phyloP scores from a whole-genome alignment of 108 stramenopile species.

The Hondaea fermentalgiana region DNA sequence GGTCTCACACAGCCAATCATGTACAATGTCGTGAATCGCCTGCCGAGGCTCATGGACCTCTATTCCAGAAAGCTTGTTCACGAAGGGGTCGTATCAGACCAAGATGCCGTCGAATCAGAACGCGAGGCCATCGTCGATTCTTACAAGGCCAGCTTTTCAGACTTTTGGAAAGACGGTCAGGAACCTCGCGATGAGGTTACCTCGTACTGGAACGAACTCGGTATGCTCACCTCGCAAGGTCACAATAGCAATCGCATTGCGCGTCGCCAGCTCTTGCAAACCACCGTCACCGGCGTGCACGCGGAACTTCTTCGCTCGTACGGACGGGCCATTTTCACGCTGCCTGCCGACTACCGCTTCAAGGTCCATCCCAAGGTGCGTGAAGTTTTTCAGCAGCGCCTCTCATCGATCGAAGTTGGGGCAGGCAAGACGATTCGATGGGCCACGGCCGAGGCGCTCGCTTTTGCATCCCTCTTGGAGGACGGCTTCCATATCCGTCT shows the following conservation, averaged over 20 bases:
- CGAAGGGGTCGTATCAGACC: constrained; percentile 69
- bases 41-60: constrained; percentile 72
- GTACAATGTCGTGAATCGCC: constrained; percentile 74
- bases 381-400: constrained; percentile 68
- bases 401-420: constrained; percentile 56
- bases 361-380: constrained; percentile 81
- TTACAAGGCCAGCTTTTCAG: constrained; percentile 91
- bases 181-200: constrained; percentile 88
- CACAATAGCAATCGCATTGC: constrained; percentile 58
- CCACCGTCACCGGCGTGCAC: constrained; percentile 71
- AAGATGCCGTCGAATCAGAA: background rate
- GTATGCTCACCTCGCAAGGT: constrained; percentile 72
- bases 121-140: constrained; percentile 50
- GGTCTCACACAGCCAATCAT: constrained; percentile 90
- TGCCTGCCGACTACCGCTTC: constrained; percentile 67
- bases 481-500: constrained; percentile 94
- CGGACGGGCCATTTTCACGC: constrained; percentile 65
- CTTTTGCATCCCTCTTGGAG: constrained; percentile 78
- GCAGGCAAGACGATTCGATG: constrained; percentile 83
- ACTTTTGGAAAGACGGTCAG: constrained; percentile 97
- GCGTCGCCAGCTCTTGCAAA: constrained; percentile 47
- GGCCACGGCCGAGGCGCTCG: constrained; percentile 95
- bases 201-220: constrained; percentile 75
- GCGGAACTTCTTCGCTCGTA: constrained; percentile 64
- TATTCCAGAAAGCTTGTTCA: constrained; percentile 62